These are phyloP conservation scores for Globisporangium rhizosaccharum DNA, from an alignment of 352 stramenopile genomes.

Conservation along the genomic window DNA sequence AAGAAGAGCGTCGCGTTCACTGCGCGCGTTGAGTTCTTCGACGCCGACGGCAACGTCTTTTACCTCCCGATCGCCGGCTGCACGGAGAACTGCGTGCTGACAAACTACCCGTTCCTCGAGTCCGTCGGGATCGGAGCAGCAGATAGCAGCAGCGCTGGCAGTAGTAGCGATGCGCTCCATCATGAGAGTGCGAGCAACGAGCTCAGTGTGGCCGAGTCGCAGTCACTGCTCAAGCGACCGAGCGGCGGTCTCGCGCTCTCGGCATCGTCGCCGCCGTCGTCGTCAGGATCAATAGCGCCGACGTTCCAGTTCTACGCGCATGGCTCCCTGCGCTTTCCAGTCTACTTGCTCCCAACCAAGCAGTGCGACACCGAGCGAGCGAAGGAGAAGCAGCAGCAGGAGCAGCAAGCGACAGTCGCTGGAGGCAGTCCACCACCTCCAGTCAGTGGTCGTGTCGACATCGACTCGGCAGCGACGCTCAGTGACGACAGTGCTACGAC, in stretches of 20 bases:
- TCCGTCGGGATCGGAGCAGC: constrained; percentile 15
- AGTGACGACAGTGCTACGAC: constrained; percentile 7
- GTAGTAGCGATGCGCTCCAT: not conserved
- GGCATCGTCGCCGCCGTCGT: not conserved
- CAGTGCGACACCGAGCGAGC: constrained; percentile 36
- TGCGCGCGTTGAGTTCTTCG: constrained; percentile 90
- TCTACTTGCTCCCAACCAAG: constrained; percentile 47
- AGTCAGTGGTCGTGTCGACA: constrained; percentile 34
- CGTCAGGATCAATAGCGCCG: no score
- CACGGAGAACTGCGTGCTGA: constrained; percentile 91
- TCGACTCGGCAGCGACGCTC: constrained; percentile 31
- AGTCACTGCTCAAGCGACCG: not conserved
- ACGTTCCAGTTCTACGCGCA: constrained; percentile 46
- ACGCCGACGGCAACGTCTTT: constrained; percentile 87
- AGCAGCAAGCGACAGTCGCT: not conserved
- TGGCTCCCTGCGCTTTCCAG: constrained; percentile 37
- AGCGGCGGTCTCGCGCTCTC: not conserved
- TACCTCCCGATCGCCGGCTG: constrained; percentile 79
- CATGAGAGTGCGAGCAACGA: not conserved
- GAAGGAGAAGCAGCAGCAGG: constrained; percentile 23
- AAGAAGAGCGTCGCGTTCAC: constrained; percentile 89
- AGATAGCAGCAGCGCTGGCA: not conserved
- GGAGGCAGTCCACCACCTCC: not conserved
- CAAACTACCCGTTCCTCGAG: constrained; percentile 84
- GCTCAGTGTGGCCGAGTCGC: no score